A percentile compares a stretch with the other conserved stretches of the same genome.
Evolutionary conservation across 2,329 filamentous ascomycete species (phyloP).

Genomic region (Ceratocystis diversiconidia): DNA sequence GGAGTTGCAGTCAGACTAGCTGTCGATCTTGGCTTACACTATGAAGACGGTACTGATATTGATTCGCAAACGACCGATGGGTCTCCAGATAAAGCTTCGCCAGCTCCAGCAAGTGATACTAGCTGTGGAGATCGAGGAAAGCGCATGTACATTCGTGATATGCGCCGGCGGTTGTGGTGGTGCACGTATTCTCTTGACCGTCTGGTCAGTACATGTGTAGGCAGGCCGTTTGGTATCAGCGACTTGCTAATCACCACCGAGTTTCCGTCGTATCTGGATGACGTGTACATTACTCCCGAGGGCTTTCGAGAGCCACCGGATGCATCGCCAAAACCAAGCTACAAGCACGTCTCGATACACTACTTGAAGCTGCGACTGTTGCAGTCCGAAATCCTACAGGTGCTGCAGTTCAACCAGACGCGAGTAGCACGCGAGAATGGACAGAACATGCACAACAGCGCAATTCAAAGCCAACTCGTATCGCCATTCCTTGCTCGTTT

Average conservation of each 20-base stretch:
- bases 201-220: slow-evolving; percentile 88
- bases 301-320: slow-evolving; percentile 54
- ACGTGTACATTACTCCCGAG: slow-evolving; percentile 68
- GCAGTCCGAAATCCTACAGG: slow-evolving; percentile 90
- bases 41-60: slow-evolving; percentile 65
- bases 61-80: slow-evolving; percentile 27
- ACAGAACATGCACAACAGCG: slow-evolving; percentile 51
- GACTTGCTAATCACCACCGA: slow-evolving; percentile 94
- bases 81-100: background rate
- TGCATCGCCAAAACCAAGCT: slow-evolving; percentile 50
- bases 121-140: slow-evolving; percentile 42
- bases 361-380: slow-evolving; percentile 80
- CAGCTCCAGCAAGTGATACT: background rate
- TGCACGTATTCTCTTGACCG: slow-evolving; percentile 90
- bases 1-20: slow-evolving; percentile 83
- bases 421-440: slow-evolving; percentile 57
- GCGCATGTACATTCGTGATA: slow-evolving; percentile 71
- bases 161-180: slow-evolving; percentile 85
- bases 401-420: slow-evolving; percentile 82
- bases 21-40: slow-evolving; percentile 82
- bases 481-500: slow-evolving; percentile 78
- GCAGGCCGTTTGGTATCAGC: slow-evolving; percentile 84
- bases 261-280: slow-evolving; percentile 78
- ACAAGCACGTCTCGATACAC: slow-evolving; percentile 82
- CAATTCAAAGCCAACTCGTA: slow-evolving; percentile 63